Evolutionary conservation across 2,329 filamentous ascomycete genomes (phyloP), one percentile per base, ranked within the genome.

Genomic region (Apiospora arundinis): DNA sequence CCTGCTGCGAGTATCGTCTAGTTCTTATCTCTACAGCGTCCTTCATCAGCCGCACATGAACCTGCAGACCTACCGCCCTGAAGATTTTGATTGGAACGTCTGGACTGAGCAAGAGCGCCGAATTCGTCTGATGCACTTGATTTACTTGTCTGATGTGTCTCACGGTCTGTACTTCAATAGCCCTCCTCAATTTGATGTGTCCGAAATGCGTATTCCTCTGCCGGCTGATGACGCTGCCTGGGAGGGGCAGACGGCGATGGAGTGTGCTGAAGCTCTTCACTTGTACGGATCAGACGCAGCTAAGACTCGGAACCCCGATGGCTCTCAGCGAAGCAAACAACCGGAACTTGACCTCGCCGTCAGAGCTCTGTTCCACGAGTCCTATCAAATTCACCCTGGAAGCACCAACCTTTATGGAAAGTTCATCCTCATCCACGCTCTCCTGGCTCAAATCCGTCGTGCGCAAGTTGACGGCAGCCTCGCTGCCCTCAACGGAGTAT

Each of bases 31-130:
- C 7, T 87, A 85, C 80, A 93, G 90, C 76, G 82, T 86, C 67
- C 83, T 92, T 32, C 92, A 93, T 76, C 89, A 91, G 73, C 83
- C 86, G 14, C 81, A 84, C 71, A 83, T 89, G 76, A 77, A 83
- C 5, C 78, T 84, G 5, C 81, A 85, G 45, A 83, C 80, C 69
- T 81, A 87, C 69, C 83, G 86, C 70, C 78, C 85, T 9, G 82
- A 85, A 32, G 83, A 84, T 48, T 93, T 92, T 81, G 86, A 90
- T 72, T 94, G 92, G 92, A 78, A 79, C 25, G 80, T 82, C 5
- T 94, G 92, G 92, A 83, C 93, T 45, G 89, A 92, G 73, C 92
- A 94, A 76, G 92, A 95, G 81, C 90, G 88, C 77, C 88, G 91
- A 56, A 88, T 89, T 42, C 86, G 92, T 52, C 81, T 91, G 23